Evolutionary conservation across 2,329 filamentous ascomycete species (phyloP).

Genomic region (Verticillium dahliae): DNA sequence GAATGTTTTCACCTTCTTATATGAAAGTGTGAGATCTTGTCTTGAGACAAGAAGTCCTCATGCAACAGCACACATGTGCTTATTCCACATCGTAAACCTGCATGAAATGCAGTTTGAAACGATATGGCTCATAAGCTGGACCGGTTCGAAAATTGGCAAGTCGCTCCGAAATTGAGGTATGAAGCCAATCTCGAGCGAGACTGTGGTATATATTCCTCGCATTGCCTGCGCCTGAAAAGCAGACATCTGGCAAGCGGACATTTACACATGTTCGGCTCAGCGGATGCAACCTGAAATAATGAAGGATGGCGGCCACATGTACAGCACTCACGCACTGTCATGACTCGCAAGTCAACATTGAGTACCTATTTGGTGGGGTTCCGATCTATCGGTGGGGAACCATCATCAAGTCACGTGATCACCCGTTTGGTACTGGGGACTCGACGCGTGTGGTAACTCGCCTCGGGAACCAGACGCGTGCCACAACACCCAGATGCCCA

Average conservation of each 20-base stretch:
- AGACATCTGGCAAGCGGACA: too few species aligned
- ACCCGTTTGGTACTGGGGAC: constrained; percentile 5
- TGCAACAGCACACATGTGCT: neutral
- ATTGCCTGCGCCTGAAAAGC: too few species aligned
- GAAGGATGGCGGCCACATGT: too few species aligned
- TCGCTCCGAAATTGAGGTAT: neutral
- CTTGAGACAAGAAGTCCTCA: neutral
- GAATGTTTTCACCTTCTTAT: neutral
- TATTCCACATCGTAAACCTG: neutral
- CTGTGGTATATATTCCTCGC: too few species aligned
- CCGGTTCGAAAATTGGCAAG: neutral
- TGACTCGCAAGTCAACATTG: neutral
- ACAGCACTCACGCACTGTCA: too few species aligned
- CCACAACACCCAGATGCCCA: neutral
- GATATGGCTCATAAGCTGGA: neutral
- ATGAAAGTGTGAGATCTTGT: neutral
- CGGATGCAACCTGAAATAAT: too few species aligned
- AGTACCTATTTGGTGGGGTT: too few species aligned
- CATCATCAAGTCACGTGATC: constrained; percentile 6
- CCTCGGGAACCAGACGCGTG: constrained; percentile 3
- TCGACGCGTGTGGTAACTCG: constrained; percentile 6
- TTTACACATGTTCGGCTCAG: too few species aligned
- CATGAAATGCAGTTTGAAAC: neutral
- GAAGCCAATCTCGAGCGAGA: too few species aligned
- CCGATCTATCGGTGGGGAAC: too few species aligned